Conservation (phyloP, 495 filamentous ascomycete species). For the Xylaria scruposa region DNA sequence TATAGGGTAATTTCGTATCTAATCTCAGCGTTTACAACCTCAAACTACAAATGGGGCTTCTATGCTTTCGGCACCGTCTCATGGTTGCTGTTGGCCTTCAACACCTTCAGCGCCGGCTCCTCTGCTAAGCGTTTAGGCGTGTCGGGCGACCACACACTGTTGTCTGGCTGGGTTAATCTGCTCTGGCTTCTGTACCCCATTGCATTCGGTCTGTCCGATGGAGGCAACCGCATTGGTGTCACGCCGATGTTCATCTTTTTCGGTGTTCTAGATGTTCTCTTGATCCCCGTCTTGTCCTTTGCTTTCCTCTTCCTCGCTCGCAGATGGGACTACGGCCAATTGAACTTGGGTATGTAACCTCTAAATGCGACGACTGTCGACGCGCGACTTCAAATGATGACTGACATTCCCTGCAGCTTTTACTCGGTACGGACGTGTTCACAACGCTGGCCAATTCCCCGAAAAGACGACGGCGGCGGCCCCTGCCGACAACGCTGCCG, state of each 20-base stretch:
- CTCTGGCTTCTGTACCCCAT: slow-evolving; percentile 59
- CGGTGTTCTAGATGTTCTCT: slow-evolving; percentile 52
- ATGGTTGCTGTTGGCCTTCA: slow-evolving; percentile 43
- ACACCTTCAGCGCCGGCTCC: slow-evolving; percentile 39
- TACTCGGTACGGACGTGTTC: slow-evolving; percentile 61
- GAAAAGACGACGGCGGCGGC: slow-evolving; percentile 50
- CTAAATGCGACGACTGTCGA: neutral
- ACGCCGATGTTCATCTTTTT: slow-evolving; percentile 52
- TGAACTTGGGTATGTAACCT: slow-evolving; percentile 47
- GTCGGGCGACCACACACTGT: slow-evolving; percentile 46
- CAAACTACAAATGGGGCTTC: slow-evolving; percentile 61
- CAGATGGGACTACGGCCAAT: slow-evolving; percentile 54
- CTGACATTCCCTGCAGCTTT: slow-evolving; percentile 40
- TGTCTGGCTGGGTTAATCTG: slow-evolving; percentile 51
- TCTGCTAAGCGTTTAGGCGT: slow-evolving; percentile 48
- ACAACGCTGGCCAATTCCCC: slow-evolving; percentile 47
- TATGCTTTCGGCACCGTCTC: slow-evolving; percentile 52
- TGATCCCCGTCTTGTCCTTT: slow-evolving; percentile 45
- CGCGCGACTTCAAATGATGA: no score
- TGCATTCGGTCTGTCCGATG: slow-evolving; percentile 54
- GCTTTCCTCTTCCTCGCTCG: slow-evolving; percentile 47
- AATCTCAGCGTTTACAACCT: slow-evolving; percentile 49
- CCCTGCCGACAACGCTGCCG: slow-evolving; percentile 32
- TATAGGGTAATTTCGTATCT: slow-evolving; percentile 51
- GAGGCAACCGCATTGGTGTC: slow-evolving; percentile 54